Base-by-base conservation (phyloP, 2,329 filamentous ascomycete species). In the Fusarium siculi region DNA sequence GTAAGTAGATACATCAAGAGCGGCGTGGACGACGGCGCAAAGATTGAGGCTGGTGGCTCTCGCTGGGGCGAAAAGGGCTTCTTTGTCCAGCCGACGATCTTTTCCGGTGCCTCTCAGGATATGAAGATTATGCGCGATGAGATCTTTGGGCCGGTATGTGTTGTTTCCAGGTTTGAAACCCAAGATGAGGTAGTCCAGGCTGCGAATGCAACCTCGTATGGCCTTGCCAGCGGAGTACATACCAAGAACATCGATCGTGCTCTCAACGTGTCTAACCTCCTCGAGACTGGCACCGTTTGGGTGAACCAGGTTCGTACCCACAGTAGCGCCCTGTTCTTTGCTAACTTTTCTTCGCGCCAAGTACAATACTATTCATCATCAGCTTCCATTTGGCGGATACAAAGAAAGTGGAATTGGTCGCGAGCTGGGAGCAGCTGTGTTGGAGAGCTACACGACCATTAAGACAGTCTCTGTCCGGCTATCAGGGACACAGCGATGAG, bases 241-340 rank as follows among this genome's bases (percentile, higher is more conserved):
- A 49, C 46, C 21, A 49, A 32, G 28, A 23, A 32, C 21, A 32
- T 49, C 21, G 46, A 49, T n/a, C 46, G 46, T 7, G 46, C 28
- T 4, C 28, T 49, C 21, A 49, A 49, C 5, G 21, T 49, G 15
- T n/a, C 46, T 5, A 49, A n/a, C 7, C 46, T 32, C 0, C 46
- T 49, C 21, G 21, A 32, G 46, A 4, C 28, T 4, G 46, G 46
- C 21, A 49, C 46, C 2, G 46, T 49, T 32, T 49, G 46, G 46
- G 46, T 49, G 0, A 49, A 49, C 10, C 46, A 49, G 28, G 46
- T 49, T 32, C 10, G 46, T 49, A 18, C 5, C 9, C 11, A 30
- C 19, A 1, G 25, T 7, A 28, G 25, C 7, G 2, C 7, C 1
- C 1, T 10, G 0, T 5, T 21, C 0, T n/a, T 4, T 2, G 7